Percentiles rank a stretch among this genome's conserved stretches.
These are phyloP conservation scores for Kwoniella botswanensis DNA, from an alignment of 768 basidiomycete genomes.

Conservation along the genomic window DNA sequence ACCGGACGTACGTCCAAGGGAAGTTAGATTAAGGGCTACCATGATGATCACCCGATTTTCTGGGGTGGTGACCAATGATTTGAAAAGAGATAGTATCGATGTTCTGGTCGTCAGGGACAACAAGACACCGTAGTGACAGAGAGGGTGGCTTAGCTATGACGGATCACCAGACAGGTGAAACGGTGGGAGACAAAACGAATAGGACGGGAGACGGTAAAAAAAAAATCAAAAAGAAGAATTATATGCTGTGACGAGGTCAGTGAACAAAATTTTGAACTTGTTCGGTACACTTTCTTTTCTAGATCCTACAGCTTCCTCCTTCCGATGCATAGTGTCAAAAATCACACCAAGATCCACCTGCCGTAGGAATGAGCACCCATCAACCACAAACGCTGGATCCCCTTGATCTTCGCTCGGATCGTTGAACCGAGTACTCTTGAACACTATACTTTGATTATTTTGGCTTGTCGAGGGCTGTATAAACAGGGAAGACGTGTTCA, in stretches of 20 bases:
- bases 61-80: background rate
- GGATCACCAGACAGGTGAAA: too few species aligned
- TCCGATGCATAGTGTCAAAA: background rate
- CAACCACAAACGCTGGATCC: background rate
- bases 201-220: too few species aligned
- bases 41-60: background rate
- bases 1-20: slow-evolving; percentile 11
- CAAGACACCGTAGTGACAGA: background rate
- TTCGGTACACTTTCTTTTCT: background rate
- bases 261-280: background rate
- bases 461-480: background rate
- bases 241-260: background rate
- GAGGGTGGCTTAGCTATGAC: too few species aligned
- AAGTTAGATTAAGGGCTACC: slow-evolving; percentile 9
- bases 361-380: background rate
- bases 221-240: too few species aligned
- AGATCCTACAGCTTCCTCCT: background rate
- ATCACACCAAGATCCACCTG: background rate
- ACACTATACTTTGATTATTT: background rate
- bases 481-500: background rate
- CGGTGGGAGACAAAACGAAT: too few species aligned
- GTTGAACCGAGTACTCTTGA: background rate
- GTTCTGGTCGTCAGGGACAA: slow-evolving; percentile 1
- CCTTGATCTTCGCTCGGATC: slow-evolving; percentile 9
- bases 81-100: background rate